Base-by-base conservation (phyloP, 1,284 basidiomycete genomes). In the Puccinia triticina region DNA sequence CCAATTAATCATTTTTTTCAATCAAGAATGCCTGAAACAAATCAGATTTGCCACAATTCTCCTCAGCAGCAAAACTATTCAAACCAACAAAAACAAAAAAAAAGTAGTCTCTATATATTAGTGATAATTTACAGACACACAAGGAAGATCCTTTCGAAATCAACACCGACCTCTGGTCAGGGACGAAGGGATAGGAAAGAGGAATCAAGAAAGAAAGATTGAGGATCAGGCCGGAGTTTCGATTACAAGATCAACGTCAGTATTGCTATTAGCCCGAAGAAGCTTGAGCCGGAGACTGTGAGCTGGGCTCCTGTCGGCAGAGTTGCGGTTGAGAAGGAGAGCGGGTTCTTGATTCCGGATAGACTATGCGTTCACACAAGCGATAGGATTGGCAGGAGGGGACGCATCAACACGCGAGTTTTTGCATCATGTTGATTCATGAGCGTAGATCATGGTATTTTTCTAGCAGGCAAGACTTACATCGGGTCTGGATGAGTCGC, bases 221-320 rank as follows among this genome's bases (percentile, higher is more conserved):
- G 50, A 29, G 55, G 55, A 57, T 57, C 26, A 57, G 55, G n/a
- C n/a, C n/a, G n/a, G n/a, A n/a, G n/a, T 57, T 2, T 26, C 21
- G 55, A 57, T 57, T 26, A 57, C 55, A 57, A 57, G 55, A 57
- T 57, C 55, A 57, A 57, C n/a, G 55, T 26, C 21, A 57, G n/a
- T 29, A 57, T 29, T 29, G 12, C 55, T 26, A 57, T 57, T 10
- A 57, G 55, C n/a, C 55, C 55, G 55, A 57, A 57, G 21, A 57
- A 57, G 55, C 55, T 57, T 26, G 55, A 57, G 55, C n/a, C 12
- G 55, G 3, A 57, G n/a, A 26, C 4, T 2, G n/a, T 57, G 23
- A 26, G 55, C 55, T 21, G n/a, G 55, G 12, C 26, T 57, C 21
- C 55, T n/a, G 55, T 57, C 55, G 55, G 55, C 3, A 57, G 55